phyloP scores from a whole-genome alignment of 1,139 yeast genomes.

The Lodderomyces metapsilosis region DNA sequence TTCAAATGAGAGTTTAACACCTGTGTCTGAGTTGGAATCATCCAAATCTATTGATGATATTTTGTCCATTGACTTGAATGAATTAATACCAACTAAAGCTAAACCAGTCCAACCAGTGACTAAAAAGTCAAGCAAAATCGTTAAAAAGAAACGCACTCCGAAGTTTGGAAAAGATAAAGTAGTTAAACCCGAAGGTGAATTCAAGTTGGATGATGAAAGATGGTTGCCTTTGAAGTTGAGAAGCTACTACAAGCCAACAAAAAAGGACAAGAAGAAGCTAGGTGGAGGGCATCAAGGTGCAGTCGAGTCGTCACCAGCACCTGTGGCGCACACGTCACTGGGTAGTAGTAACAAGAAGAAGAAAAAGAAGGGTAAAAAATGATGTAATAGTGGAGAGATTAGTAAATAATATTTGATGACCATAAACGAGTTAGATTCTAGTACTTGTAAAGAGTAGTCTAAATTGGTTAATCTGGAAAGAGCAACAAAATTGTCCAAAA shows the following conservation, averaged over 20 bases:
- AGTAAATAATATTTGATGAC: background rate
- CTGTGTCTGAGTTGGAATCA: slow-evolving; percentile 35
- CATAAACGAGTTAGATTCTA: background rate
- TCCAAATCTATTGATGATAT: slow-evolving; percentile 25
- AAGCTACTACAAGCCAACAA: slow-evolving; percentile 76
- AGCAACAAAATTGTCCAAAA: background rate
- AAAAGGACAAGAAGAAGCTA: slow-evolving; percentile 56
- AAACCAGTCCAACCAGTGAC: slow-evolving; percentile 7
- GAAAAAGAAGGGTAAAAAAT: slow-evolving; percentile 7
- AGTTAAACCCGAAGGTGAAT: slow-evolving; percentile 29
- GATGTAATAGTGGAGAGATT: background rate
- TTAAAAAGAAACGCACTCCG: slow-evolving; percentile 27
- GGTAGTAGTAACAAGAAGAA: slow-evolving; percentile 1
- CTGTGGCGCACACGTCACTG: slow-evolving; percentile 15
- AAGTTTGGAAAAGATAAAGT: slow-evolving; percentile 40
- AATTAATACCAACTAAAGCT: slow-evolving; percentile 18
- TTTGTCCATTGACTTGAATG: slow-evolving; percentile 25
- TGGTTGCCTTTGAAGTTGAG: slow-evolving; percentile 91
- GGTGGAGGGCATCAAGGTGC: slow-evolving; percentile 72
- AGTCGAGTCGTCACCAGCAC: slow-evolving; percentile 39
- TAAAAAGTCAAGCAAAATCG: slow-evolving; percentile 14
- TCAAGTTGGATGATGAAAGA: slow-evolving; percentile 57
- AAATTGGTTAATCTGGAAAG: too few species aligned
- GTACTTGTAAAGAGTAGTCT: too few species aligned
- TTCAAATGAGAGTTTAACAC: slow-evolving; percentile 24